Conservation (phyloP, 805 yeast species). For the Yarrowia bubula region DNA sequence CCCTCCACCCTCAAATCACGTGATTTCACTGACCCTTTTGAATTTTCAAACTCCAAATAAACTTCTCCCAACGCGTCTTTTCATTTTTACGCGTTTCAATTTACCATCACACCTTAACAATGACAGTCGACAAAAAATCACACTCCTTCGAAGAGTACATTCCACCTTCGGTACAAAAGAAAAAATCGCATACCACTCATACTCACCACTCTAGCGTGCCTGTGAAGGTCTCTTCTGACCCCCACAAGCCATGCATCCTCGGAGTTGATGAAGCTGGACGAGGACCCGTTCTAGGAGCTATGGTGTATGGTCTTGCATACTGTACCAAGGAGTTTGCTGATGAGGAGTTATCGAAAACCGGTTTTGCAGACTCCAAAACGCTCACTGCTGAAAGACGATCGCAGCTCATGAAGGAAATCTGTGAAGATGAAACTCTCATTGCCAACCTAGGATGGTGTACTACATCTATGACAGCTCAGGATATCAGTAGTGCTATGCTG, state of each 20-base stretch:
- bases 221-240: not conserved
- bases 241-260: constrained; percentile 42
- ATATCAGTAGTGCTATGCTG: constrained; percentile 87
- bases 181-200: not conserved
- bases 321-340: constrained; percentile 55
- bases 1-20: no score
- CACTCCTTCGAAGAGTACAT: not conserved
- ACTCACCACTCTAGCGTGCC: constrained; percentile 3
- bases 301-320: constrained; percentile 92
- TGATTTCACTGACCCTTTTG: no score
- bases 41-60: no score
- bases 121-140: not conserved
- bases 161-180: not conserved
- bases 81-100: not conserved
- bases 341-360: constrained; percentile 53
- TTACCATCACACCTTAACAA: not conserved
- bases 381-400: constrained; percentile 70
- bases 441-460: constrained; percentile 83
- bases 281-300: constrained; percentile 96
- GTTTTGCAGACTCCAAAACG: constrained; percentile 92
- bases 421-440: constrained; percentile 48
- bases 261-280: constrained; percentile 99
- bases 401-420: constrained; percentile 57
- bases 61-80: not conserved
- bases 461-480: constrained; percentile 78